Evolutionary conservation across 2,329 filamentous ascomycete species (phyloP), one percentile per base, ranked within the genome.

Genomic region (Botrytis aclada): DNA sequence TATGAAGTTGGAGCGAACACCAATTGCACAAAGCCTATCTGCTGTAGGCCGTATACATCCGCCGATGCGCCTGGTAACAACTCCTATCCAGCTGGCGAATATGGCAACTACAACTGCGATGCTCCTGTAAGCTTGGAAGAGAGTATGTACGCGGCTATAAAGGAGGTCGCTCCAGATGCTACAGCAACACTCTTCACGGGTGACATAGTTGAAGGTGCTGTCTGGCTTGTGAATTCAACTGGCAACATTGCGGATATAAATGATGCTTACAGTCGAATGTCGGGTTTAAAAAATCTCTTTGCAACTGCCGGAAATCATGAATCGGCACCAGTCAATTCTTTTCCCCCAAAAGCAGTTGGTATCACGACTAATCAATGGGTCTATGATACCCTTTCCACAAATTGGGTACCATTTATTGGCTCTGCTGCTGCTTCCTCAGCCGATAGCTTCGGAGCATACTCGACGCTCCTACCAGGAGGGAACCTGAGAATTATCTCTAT

Each of bases 1-100:
- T 84, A 84, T 73, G 79, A 82, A 63, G 76, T 78, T 6, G 83
- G 83, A 3, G 77, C 81, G 34, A 84, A 77, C 75, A 83, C 81
- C 69, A 80, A 83, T 62, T 84, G 83, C 75, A 80, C 82, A 8
- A 83, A 84, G 75, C 80, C 80, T 8, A 83, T 84, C 69, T 84
- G 83, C 77, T 84, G 83, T 71, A 79, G 83, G 8, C 75, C 79
- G 3, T 84, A 82, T 71, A 81, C 79, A 7, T 74, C 79, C 22
- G 75, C 76, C 14, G 80, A 84, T 74, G 81, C 80, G 9, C 82
- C 82, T 4, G 83, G 81, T 20, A 81, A 80, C 25, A 83, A 79
- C 25, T 75, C 77, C 12, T 80, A 76, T 37, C 83, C 83, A 25
- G 83, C 82, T 69, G 82, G 82, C 2, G 77, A 77, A 51, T 82